Conservation (phyloP, 768 basidiomycete species). For the Tricholoma sp. region DNA sequence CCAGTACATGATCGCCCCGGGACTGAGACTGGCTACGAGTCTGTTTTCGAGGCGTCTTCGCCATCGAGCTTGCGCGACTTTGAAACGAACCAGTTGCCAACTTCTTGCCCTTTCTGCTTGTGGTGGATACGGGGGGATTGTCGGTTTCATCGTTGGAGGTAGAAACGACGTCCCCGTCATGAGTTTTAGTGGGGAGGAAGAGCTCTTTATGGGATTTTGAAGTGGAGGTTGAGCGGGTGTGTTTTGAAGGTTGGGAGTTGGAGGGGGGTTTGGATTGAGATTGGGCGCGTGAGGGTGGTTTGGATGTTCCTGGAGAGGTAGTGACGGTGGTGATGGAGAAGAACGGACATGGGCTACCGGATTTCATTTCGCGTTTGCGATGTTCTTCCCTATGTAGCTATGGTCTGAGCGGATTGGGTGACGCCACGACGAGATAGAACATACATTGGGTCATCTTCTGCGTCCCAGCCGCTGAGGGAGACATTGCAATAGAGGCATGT, state of each 20-base stretch:
- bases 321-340: conserved; percentile 21
- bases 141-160: conserved; percentile 14
- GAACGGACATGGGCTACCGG: conserved; percentile 37
- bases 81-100: conserved; percentile 2
- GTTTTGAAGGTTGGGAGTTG: conserved; percentile 20
- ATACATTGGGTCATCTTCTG: conserved; percentile 82
- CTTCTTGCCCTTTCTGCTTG: conserved; percentile 14
- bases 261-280: conserved; percentile 22
- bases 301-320: conserved; percentile 11
- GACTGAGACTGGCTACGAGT: conserved; percentile 9
- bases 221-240: conserved; percentile 22
- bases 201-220: conserved; percentile 29
- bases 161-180: conserved; percentile 33
- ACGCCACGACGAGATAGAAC: conserved; percentile 19
- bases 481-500: conserved; percentile 83
- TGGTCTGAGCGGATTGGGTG: conserved; percentile 3
- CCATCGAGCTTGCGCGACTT: conserved; percentile 10
- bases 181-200: conserved; percentile 34
- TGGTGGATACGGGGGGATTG: conserved; percentile 13
- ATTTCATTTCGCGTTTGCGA: conserved; percentile 54
- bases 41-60: conserved; percentile 20
- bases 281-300: conserved; percentile 19
- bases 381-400: conserved; percentile 60
- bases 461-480: conserved; percentile 82
- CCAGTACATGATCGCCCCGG: conserved; percentile 12